These are phyloP conservation scores for Fraxinus ornus DNA, from an alignment of 305 asterid species.

Conservation along the genomic window DNA sequence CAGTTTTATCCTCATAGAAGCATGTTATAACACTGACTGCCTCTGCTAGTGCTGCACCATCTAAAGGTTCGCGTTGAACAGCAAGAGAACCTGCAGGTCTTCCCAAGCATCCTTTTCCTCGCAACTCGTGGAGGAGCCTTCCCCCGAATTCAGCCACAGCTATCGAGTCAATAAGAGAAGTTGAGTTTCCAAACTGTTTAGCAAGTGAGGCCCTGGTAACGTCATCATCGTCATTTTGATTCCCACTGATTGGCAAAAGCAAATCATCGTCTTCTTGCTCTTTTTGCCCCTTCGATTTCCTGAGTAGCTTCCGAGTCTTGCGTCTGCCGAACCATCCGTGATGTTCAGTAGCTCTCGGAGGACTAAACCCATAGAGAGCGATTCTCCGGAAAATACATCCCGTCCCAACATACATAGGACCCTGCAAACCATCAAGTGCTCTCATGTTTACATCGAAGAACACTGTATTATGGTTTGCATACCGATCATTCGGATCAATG, in stretches of 20 bases:
- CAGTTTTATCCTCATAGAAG: conserved; percentile 87
- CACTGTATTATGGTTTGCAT: conserved; percentile 89
- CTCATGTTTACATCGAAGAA: conserved; percentile 93
- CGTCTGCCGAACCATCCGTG: conserved; percentile 75
- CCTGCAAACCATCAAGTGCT: conserved; percentile 87
- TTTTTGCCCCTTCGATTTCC: conserved; percentile 33
- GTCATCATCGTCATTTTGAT: conserved; percentile 45
- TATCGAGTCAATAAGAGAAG: conserved; percentile 67
- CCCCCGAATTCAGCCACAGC: conserved; percentile 92
- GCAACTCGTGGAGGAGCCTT: conserved; percentile 64
- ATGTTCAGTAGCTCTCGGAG: conserved; percentile 88
- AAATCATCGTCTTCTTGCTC: conserved; percentile 51
- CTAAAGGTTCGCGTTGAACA: conserved; percentile 83
- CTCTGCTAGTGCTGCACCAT: conserved; percentile 76
- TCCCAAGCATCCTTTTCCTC: conserved; percentile 78
- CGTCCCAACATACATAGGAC: conserved; percentile 94
- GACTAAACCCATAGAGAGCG: conserved; percentile 81
- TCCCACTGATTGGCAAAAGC: conserved; percentile 53
- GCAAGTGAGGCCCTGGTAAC: conserved; percentile 40
- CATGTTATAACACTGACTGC: conserved; percentile 81
- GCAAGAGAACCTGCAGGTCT: conserved; percentile 83
- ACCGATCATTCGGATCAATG: conserved; percentile 80
- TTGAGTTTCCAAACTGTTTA: conserved; percentile 73
- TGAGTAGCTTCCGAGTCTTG: conserved; percentile 50
- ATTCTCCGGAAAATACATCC: conserved; percentile 83